These are phyloP conservation scores for Botryotinia calthae DNA, from an alignment of 2,329 filamentous ascomycete species.

Conservation along the genomic window DNA sequence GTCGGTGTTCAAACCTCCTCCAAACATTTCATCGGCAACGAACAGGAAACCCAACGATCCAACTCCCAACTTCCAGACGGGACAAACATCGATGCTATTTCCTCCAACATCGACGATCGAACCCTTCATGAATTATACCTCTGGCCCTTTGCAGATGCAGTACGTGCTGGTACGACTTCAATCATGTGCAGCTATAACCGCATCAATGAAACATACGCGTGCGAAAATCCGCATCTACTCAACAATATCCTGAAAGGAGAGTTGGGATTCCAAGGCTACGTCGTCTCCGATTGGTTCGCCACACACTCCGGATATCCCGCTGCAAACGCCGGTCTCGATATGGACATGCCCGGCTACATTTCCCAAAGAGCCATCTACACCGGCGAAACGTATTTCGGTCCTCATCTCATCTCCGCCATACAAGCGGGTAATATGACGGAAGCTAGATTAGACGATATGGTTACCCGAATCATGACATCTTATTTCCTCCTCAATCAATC, in stretches of 20 bases:
- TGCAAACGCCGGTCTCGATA: conserved; percentile 77
- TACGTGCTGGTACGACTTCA: conserved; percentile 59
- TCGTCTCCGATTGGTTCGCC: conserved; percentile 82
- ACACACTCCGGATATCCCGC: conserved; percentile 76
- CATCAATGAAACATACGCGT: conserved; percentile 66
- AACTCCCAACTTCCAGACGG: conserved; percentile 42
- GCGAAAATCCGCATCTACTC: conserved; percentile 69
- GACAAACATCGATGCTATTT: conserved; percentile 24
- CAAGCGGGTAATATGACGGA: conserved; percentile 64
- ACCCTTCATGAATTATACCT: conserved; percentile 41
- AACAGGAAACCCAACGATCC: conserved; percentile 47
- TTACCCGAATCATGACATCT: conserved; percentile 50
- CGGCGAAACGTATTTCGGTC: conserved; percentile 23
- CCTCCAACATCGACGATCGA: conserved; percentile 60
- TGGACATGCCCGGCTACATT: conserved; percentile 38
- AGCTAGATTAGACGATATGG: conserved; percentile 66
- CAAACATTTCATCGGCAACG: conserved; percentile 54
- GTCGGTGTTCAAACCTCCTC: conserved; percentile 63
- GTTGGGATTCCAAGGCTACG: conserved; percentile 79
- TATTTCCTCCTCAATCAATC: conserved; percentile 59
- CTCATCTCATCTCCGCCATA: conserved; percentile 46
- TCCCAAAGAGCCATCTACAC: background rate
- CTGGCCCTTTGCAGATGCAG: conserved; percentile 15
- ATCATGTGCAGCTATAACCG: conserved; percentile 82
- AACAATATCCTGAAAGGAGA: conserved; percentile 82